phyloP scores from a whole-genome alignment of 768 basidiomycete genomes.

The Naematelia encephala region DNA sequence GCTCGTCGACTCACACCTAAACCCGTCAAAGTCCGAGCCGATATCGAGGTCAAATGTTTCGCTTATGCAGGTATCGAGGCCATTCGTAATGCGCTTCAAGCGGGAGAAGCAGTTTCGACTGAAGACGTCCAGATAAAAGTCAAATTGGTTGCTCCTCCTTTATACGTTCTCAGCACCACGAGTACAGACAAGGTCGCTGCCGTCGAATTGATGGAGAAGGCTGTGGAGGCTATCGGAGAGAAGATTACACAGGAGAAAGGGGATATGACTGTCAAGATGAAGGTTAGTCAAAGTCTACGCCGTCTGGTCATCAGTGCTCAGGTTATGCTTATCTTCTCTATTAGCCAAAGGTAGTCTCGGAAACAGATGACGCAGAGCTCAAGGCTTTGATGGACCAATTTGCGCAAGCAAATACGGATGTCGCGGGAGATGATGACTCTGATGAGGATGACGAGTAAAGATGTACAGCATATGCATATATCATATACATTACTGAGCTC shows the following conservation, averaged over 20 bases:
- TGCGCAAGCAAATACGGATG: conserved; percentile 88
- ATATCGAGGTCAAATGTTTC: conserved; percentile 96
- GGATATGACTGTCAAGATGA: conserved; percentile 90
- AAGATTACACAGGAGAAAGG: conserved; percentile 84
- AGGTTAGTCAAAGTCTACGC: conserved; percentile 56
- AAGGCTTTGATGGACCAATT: conserved; percentile 96
- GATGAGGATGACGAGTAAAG: conserved; percentile 50
- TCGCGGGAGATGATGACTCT: conserved; percentile 89
- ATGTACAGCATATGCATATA: not conserved
- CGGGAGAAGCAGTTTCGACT: conserved; percentile 78
- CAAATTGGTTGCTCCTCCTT: conserved; percentile 88
- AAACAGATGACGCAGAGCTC: conserved; percentile 95
- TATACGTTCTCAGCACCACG: conserved; percentile 94
- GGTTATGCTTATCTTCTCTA: too few species aligned
- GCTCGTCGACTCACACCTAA: conserved; percentile 94
- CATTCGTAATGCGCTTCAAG: conserved; percentile 83
- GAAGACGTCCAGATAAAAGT: conserved; percentile 95
- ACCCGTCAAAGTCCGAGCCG: conserved; percentile 96
- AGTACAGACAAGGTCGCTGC: conserved; percentile 92
- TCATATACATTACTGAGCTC: too few species aligned
- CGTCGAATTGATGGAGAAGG: conserved; percentile 87
- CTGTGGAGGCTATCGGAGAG: conserved; percentile 82
- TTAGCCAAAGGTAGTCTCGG: conserved; percentile 95
- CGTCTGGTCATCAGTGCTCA: not conserved
- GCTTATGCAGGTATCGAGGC: conserved; percentile 93